Base-by-base conservation (phyloP, 1,284 basidiomycete genomes). In the Ustilago bromivora region DNA sequence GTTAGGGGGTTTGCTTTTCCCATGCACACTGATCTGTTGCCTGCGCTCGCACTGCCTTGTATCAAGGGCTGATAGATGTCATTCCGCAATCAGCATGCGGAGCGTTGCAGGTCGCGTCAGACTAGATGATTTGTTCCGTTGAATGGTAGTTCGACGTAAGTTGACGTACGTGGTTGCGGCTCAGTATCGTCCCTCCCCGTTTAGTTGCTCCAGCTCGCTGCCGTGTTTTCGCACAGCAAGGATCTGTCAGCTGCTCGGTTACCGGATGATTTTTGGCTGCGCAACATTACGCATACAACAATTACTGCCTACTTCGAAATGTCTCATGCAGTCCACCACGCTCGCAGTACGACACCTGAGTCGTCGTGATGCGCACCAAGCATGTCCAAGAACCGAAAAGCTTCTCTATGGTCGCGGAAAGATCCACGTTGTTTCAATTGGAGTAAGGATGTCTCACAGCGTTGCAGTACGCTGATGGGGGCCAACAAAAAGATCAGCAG, bases 161-260 rank as follows among this genome's bases (percentile, higher is more conserved):
- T 7, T 32, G 11, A 13, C 13, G 15, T 51, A 28, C 28, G 3
- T 54, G 19, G 34, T 43, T 38, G 57, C 49, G 23, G 34, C 40
- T 46, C 43, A 49, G 23, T 13, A 51, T 61, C 23, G 40, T 57
- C 41, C 61, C 61, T 67, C 63, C 63, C 63, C 66, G 61, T 72
- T 55, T 57, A 41, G 71, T 55, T 71, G 67, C 75, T 79, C 66
- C 74, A 64, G 76, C 63, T 70, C 15, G 5, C 53, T 64, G 55
- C 35, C 43, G 13, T 57, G 36, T 59, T 10, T 43, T 11, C 13
- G 31, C 34, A 34, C 35, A 1, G 38, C 43, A 23, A 11, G 5
- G 17, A 57, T 47, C 61, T 68, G 61, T 58, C 65, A 73, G 71
- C 66, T 60, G 59, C 51, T 65, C 65, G 65, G 71, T 23, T 73